These are phyloP conservation scores for Saksenaea vasiformis DNA, from an alignment of 371 early-diverging fungal species.

Conservation along the genomic window DNA sequence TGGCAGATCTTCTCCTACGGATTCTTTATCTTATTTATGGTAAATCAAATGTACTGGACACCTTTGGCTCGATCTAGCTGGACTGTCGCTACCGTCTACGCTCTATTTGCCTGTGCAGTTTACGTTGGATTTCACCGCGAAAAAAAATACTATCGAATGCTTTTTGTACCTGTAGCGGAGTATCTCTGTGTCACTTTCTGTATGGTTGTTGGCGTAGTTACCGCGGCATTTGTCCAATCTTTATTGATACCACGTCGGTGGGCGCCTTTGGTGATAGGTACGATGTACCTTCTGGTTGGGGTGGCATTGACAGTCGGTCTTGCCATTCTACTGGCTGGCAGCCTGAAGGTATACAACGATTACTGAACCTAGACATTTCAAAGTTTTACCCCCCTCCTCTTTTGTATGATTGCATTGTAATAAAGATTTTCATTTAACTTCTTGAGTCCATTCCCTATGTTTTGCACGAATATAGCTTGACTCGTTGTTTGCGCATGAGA, in stretches of 20 bases:
- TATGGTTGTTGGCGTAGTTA: slow-evolving; percentile 21
- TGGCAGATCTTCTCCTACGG: slow-evolving; percentile 51
- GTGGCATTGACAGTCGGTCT: slow-evolving; percentile 23
- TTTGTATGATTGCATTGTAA: background rate
- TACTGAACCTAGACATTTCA: slow-evolving; percentile 18
- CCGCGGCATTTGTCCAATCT: slow-evolving; percentile 1
- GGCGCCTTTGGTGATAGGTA: slow-evolving; percentile 1
- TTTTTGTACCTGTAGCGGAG: slow-evolving; percentile 44
- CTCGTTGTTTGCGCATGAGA: no score
- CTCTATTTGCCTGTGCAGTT: slow-evolving; percentile 15
- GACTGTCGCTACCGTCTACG: slow-evolving; percentile 10
- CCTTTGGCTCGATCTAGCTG: slow-evolving; percentile 17
- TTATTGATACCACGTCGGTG: background rate
- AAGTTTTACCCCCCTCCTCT: background rate
- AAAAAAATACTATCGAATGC: slow-evolving; percentile 33
- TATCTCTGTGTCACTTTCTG: slow-evolving; percentile 27
- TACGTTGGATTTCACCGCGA: slow-evolving; percentile 31
- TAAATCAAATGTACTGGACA: slow-evolving; percentile 39
- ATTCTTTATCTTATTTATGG: slow-evolving; percentile 33
- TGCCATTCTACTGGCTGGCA: slow-evolving; percentile 33
- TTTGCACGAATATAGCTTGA: no score
- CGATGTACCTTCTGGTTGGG: slow-evolving; percentile 11
- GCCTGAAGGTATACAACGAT: slow-evolving; percentile 36
- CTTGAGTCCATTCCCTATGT: no score
- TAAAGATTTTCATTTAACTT: background rate